Base-by-base conservation (phyloP, 108 stramenopile species). In the Conticribra guillardii region DNA sequence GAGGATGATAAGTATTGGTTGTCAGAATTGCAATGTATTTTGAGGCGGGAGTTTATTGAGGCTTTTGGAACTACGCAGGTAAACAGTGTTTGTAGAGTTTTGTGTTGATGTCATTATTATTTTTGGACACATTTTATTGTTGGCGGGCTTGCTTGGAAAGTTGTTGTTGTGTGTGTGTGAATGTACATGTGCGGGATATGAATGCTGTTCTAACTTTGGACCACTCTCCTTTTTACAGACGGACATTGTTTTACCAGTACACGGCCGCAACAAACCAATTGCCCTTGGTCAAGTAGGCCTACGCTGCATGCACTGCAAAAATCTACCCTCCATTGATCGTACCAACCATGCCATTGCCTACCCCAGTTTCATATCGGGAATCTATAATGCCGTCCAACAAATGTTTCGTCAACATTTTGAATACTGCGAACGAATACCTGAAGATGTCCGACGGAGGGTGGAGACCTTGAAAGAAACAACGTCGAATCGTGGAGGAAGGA, bases 201-300 rank as follows among this genome's bases (percentile, higher is more conserved):
- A n/a, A n/a, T n/a, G n/a, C n/a, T n/a, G n/a, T n/a, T n/a, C n/a
- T n/a, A n/a, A n/a, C n/a, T n/a, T n/a, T n/a, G n/a, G n/a, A n/a
- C n/a, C n/a, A n/a, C n/a, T n/a, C n/a, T n/a, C n/a, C n/a, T 2
- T 28, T 24, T 0, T 17, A 51, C 47, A 77, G 76, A 45, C 49
- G 7, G 82, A 85, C 26, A 85, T 89, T 54, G 89, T 87, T 21
- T 82, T 88, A 19, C 87, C 87, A 15, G 88, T 91, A 78, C 89
- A 94, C 33, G 93, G 93, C 16, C 77, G 93, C n/a, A 90, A 89
- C 77, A 94, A 94, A 71, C 90, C 93, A 14, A 91, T 94, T 49
- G 87, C 84, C 16, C 70, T 95, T 4, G 93, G 89, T 9, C 93
- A 95, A 67, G 90, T 95, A 28, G 93, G 93, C 44, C 86, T 95